Conservation (phyloP, 108 stramenopile genomes). For the Cyclostephanos tholiformis region DNA sequence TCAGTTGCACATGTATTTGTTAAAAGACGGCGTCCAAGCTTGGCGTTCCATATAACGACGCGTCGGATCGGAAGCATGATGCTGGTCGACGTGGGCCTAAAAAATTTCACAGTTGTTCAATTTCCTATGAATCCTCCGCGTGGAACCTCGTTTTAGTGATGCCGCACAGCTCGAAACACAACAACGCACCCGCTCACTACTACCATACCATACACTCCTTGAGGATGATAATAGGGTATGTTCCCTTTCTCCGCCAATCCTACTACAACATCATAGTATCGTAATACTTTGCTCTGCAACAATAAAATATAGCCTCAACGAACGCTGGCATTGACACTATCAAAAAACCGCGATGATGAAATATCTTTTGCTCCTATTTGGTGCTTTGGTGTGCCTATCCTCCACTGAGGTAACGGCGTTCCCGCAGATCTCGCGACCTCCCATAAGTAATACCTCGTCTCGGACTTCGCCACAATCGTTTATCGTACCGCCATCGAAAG, state of each 20-base stretch:
- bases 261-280: too few species aligned
- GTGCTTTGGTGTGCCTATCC: conserved; percentile 33
- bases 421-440: conserved; percentile 9
- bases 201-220: too few species aligned
- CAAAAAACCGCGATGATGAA: conserved; percentile 29
- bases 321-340: not conserved
- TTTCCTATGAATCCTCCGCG: too few species aligned
- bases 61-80: not conserved
- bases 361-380: conserved; percentile 27
- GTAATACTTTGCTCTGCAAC: not conserved
- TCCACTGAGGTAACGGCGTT: conserved; percentile 31
- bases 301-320: not conserved
- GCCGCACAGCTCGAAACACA: too few species aligned
- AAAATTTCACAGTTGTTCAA: too few species aligned
- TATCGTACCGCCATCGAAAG: not conserved
- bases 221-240: too few species aligned
- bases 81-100: not conserved
- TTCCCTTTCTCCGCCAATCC: too few species aligned
- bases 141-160: too few species aligned
- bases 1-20: not conserved
- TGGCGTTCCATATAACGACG: not conserved
- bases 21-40: not conserved
- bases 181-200: too few species aligned
- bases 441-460: conserved; percentile 1
- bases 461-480: not conserved